Percentiles rank a stretch among this genome's conserved stretches.
Conservation (phyloP, 768 basidiomycete species). For the Mycena galopus region DNA sequence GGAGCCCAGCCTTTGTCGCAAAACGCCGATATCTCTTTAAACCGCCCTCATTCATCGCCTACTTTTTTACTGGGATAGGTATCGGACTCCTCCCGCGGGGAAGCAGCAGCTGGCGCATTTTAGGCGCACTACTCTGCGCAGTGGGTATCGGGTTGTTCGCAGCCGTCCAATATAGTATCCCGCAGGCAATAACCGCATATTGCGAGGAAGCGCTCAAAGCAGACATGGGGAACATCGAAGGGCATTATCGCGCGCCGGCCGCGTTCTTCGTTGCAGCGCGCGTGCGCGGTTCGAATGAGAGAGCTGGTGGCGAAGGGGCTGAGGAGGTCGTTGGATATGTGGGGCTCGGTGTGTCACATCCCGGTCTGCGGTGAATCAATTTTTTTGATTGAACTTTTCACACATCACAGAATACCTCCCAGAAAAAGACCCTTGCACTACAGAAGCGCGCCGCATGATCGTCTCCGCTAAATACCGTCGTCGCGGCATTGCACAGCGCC, state of each 20-base stretch:
- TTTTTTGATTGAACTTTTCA: not conserved
- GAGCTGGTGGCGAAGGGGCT: not conserved
- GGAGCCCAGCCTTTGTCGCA: not conserved
- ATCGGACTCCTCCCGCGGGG: not conserved
- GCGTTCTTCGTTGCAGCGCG: conserved; percentile 20
- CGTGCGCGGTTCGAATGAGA: not conserved
- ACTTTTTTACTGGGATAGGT: conserved; percentile 9
- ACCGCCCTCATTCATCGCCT: not conserved
- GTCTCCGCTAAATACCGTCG: conserved; percentile 1
- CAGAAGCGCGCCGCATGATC: conserved; percentile 18
- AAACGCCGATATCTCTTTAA: not conserved
- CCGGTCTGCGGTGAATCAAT: not conserved
- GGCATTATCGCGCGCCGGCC: conserved; percentile 3
- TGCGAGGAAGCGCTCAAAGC: conserved; percentile 2
- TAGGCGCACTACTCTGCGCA: not conserved
- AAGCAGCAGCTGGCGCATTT: too few relatives aligned
- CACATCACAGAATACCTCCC: conserved; percentile 8
- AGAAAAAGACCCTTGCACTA: conserved; percentile 1
- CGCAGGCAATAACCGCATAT: not conserved
- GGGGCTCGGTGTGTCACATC: conserved; percentile 19
- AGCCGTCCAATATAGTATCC: not conserved
- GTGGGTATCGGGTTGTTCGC: not conserved
- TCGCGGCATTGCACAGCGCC: conserved; percentile 4
- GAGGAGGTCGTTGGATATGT: conserved; percentile 18
- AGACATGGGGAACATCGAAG: conserved; percentile 19